phyloP scores from a whole-genome alignment of 2,329 filamentous ascomycete genomes.

The Curvularia sp. region DNA sequence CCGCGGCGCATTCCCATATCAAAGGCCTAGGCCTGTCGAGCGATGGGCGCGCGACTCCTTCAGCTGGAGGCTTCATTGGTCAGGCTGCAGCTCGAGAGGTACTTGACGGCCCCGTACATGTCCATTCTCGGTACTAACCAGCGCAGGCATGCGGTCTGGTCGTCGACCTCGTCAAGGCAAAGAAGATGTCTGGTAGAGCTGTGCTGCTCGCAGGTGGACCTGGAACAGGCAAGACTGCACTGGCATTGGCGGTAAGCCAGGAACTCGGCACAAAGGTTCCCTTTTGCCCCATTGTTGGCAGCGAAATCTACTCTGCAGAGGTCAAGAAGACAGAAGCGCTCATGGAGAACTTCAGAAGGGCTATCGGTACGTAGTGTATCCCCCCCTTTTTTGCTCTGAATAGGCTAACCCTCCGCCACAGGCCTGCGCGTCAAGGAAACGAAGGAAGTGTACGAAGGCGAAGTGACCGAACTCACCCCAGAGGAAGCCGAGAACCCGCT shows the following conservation, averaged over 20 bases:
- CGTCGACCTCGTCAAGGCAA: slow-evolving; percentile 91
- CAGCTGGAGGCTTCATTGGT: slow-evolving; percentile 79
- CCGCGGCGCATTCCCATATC: slow-evolving; percentile 97
- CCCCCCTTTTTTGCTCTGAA: background rate
- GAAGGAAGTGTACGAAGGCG: slow-evolving; percentile 98
- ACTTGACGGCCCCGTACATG: slow-evolving; percentile 31
- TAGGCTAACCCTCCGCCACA: slow-evolving; percentile 35
- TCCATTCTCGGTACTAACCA: slow-evolving; percentile 19
- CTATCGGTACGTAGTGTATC: slow-evolving; percentile 71
- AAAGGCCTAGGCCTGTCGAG: slow-evolving; percentile 85
- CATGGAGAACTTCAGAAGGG: slow-evolving; percentile 98
- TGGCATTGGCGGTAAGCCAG: slow-evolving; percentile 94
- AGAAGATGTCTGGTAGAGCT: slow-evolving; percentile 96
- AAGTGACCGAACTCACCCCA: slow-evolving; percentile 95
- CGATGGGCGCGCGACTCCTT: slow-evolving; percentile 84
- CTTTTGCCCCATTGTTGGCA: slow-evolving; percentile 97
- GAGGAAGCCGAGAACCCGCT: slow-evolving; percentile 98
- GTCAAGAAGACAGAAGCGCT: slow-evolving; percentile 99
- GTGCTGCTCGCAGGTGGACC: slow-evolving; percentile 93
- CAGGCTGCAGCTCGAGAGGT: slow-evolving; percentile 90
- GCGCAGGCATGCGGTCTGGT: slow-evolving; percentile 87
- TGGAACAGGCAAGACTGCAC: slow-evolving; percentile 92
- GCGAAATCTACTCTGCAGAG: slow-evolving; percentile 96
- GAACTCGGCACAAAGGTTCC: slow-evolving; percentile 98
- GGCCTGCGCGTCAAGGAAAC: slow-evolving; percentile 93